Percentiles rank a stretch among this genome's conserved stretches.
phyloP scores from a whole-genome alignment of 2,329 filamentous ascomycete species.

The Plectosphaerella plurivora region DNA sequence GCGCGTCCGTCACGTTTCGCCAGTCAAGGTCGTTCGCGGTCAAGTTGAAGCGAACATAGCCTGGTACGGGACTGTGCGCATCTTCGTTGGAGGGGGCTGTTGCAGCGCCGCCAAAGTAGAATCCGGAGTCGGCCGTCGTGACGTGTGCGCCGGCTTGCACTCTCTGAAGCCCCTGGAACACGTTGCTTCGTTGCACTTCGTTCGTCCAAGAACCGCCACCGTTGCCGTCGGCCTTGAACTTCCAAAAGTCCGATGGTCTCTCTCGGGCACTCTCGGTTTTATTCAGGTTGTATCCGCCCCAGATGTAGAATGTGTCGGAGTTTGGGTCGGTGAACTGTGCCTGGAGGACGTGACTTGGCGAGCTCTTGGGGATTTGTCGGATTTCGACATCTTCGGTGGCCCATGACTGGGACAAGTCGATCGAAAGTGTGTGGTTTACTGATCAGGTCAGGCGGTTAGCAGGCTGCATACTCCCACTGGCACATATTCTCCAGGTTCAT shows the following conservation, averaged over 20 bases:
- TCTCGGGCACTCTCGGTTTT: slow-evolving; percentile 5
- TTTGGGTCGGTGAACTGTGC: slow-evolving; percentile 25
- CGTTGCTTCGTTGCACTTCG: slow-evolving; percentile 15
- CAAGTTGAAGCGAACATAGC: background rate
- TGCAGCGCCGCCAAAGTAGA: slow-evolving; percentile 24
- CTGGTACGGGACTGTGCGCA: background rate
- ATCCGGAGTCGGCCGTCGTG: slow-evolving; percentile 19
- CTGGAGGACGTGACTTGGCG: slow-evolving; percentile 22
- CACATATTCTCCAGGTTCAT: background rate
- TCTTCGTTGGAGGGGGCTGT: slow-evolving; percentile 14
- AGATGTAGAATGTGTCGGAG: slow-evolving; percentile 24
- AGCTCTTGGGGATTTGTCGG: slow-evolving; percentile 19
- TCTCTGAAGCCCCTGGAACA: slow-evolving; percentile 31
- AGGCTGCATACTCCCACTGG: background rate
- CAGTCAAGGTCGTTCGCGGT: background rate
- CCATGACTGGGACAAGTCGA: slow-evolving; percentile 26
- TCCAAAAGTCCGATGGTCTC: slow-evolving; percentile 21
- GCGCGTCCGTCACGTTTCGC: slow-evolving; percentile 13
- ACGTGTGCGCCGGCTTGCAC: slow-evolving; percentile 16
- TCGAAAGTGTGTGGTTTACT: slow-evolving; percentile 28
- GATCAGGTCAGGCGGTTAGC: background rate
- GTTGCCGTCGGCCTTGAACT: slow-evolving; percentile 13
- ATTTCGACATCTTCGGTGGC: slow-evolving; percentile 25
- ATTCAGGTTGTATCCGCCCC: slow-evolving; percentile 21
- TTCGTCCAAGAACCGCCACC: slow-evolving; percentile 23